Conservation (phyloP, 2,329 filamentous ascomycete species). For the Fusarium begoniae region DNA sequence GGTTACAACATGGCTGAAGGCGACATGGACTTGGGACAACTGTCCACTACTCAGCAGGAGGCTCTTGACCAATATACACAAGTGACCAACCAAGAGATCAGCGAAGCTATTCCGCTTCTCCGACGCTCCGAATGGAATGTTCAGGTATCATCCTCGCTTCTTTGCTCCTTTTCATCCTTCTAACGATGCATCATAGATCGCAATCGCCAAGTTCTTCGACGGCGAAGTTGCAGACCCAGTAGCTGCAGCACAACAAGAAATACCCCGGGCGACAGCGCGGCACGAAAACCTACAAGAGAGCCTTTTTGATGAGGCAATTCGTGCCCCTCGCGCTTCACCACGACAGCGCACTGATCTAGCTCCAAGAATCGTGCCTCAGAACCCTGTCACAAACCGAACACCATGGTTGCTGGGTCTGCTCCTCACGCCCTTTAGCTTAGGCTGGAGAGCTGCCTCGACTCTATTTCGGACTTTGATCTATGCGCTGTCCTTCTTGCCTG, state of each 20-base stretch:
- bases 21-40: conserved; percentile 67
- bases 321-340: conserved; percentile 36
- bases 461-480: conserved; percentile 78
- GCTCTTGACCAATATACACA: conserved; percentile 88
- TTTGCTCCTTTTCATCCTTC: background rate
- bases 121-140: conserved; percentile 96
- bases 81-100: conserved; percentile 84
- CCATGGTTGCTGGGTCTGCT: conserved; percentile 81
- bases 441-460: conserved; percentile 76
- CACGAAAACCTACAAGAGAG: conserved; percentile 79
- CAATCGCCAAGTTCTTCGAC: conserved; percentile 97
- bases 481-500: conserved; percentile 82
- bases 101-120: conserved; percentile 80
- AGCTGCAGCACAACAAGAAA: conserved; percentile 74
- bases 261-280: conserved; percentile 69
- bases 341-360: conserved; percentile 68
- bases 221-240: conserved; percentile 87
- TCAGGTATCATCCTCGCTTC: conserved; percentile 64
- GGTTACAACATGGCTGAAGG: conserved; percentile 47
- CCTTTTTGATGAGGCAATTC: conserved; percentile 50
- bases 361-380: conserved; percentile 83
- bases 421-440: conserved; percentile 81
- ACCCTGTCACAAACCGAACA: conserved; percentile 73
- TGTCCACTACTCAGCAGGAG: conserved; percentile 81
- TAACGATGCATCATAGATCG: conserved; percentile 69